A percentile compares a stretch with the other conserved stretches of the same genome.
phyloP scores from a whole-genome alignment of 2,329 filamentous ascomycete genomes.

The Nemania sp. region DNA sequence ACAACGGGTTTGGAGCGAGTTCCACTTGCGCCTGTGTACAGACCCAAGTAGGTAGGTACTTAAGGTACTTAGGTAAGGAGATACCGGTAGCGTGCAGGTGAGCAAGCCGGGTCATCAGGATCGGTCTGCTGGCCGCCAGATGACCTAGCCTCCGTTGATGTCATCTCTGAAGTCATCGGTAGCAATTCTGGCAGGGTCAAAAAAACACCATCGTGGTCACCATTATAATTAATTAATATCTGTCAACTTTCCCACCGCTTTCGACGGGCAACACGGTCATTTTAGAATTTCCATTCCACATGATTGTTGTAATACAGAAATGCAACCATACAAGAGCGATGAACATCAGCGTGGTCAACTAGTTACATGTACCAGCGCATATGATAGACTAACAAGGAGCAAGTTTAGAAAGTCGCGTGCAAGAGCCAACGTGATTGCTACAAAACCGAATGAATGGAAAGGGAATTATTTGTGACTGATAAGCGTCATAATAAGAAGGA shows the following conservation, averaged over 20 bases:
- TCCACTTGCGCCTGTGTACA: not conserved
- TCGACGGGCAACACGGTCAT: slow-evolving; percentile 3
- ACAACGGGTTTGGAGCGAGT: slow-evolving; percentile 10
- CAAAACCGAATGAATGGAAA: no score
- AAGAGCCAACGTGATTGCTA: no score
- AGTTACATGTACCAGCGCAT: no score
- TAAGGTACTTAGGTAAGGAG: no score
- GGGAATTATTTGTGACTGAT: no score
- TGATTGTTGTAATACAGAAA: not conserved
- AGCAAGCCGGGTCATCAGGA: slow-evolving; percentile 2
- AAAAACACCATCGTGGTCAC: no score
- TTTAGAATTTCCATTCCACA: slow-evolving; percentile 13
- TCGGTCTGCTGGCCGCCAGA: slow-evolving; percentile 9
- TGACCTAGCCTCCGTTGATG: slow-evolving; percentile 12
- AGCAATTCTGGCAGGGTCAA: not conserved
- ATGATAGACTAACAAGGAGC: no score
- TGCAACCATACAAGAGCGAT: not conserved
- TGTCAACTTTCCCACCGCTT: slow-evolving; percentile 9
- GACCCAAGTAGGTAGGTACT: not conserved
- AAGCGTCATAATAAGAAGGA: no score
- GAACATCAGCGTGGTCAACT: slow-evolving; percentile 3
- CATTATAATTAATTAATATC: no score
- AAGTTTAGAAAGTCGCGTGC: no score
- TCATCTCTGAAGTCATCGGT: slow-evolving; percentile 12
- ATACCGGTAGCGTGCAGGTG: not conserved